phyloP scores from a whole-genome alignment of 2,329 filamentous ascomycete genomes.

The Claviceps fusiformis region DNA sequence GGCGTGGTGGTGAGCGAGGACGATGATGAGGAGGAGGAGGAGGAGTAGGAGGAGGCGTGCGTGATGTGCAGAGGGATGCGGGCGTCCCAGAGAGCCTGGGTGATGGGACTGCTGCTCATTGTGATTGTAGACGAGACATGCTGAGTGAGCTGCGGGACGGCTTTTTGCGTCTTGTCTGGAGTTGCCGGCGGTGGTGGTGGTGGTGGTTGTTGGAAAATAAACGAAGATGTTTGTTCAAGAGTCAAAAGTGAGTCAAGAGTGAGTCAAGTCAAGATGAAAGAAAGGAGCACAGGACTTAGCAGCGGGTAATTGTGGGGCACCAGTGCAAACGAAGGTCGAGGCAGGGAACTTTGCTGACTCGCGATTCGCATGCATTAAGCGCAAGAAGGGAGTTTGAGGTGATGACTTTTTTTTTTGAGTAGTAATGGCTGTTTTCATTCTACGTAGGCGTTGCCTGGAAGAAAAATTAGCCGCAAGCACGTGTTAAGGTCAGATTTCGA shows the following conservation, averaged over 20 bases:
- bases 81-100: constrained; percentile 40
- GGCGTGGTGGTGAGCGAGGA: constrained; percentile 15
- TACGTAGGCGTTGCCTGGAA: too few species aligned
- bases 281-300: too few species aligned
- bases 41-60: constrained; percentile 28
- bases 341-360: too few species aligned
- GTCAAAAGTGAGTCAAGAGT: too few species aligned
- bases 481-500: too few species aligned
- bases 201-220: not conserved
- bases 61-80: constrained; percentile 42
- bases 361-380: too few species aligned
- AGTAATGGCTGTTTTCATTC: too few species aligned
- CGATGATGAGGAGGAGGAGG: not conserved
- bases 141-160: not conserved
- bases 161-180: not conserved
- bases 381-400: too few species aligned
- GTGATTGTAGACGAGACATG: constrained; percentile 1
- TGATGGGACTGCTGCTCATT: constrained; percentile 13
- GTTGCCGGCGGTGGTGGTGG: not conserved
- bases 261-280: too few species aligned
- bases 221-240: not conserved
- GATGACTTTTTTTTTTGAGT: too few species aligned
- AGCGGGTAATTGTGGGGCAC: not conserved
- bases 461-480: too few species aligned
- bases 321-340: too few species aligned